Evolutionary conservation across 441 rosid species (phyloP).

Genomic region (Euphorbia neoarborescens): DNA sequence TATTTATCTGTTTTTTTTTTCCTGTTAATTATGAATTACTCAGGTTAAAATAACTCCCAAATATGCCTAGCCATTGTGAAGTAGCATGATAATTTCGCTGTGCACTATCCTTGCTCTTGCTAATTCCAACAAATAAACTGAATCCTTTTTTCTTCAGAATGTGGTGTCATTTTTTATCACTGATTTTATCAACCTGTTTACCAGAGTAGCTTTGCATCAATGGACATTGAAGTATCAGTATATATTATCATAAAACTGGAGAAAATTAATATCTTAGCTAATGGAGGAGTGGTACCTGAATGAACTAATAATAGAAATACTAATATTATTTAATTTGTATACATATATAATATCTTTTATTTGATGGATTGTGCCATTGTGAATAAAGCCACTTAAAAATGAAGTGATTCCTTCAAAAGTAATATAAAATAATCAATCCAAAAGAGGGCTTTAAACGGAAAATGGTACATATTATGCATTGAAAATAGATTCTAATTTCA

Average conservation of each 20-base stretch:
- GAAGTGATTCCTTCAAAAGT: neutral
- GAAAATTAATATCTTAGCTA: neutral
- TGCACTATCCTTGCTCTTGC: neutral
- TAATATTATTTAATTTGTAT: neutral
- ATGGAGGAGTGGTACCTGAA: neutral
- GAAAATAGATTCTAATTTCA: neutral
- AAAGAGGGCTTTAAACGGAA: neutral
- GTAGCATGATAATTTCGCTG: neutral
- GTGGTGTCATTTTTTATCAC: neutral
- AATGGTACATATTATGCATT: neutral
- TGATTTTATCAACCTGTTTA: neutral
- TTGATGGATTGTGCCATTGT: constrained; percentile 6
- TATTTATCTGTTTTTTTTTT: no score
- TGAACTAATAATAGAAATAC: neutral
- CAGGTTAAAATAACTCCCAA: neutral
- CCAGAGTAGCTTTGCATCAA: neutral
- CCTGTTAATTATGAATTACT: neutral
- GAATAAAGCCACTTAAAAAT: neutral
- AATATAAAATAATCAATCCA: neutral
- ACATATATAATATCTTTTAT: neutral
- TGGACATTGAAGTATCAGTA: neutral
- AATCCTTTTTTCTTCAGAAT: neutral
- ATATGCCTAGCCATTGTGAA: neutral
- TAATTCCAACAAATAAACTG: neutral
- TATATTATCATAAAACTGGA: neutral